Evolutionary conservation across 176 grass and related monocot genomes (phyloP).

Genomic region (Eragrostis nindensis): DNA sequence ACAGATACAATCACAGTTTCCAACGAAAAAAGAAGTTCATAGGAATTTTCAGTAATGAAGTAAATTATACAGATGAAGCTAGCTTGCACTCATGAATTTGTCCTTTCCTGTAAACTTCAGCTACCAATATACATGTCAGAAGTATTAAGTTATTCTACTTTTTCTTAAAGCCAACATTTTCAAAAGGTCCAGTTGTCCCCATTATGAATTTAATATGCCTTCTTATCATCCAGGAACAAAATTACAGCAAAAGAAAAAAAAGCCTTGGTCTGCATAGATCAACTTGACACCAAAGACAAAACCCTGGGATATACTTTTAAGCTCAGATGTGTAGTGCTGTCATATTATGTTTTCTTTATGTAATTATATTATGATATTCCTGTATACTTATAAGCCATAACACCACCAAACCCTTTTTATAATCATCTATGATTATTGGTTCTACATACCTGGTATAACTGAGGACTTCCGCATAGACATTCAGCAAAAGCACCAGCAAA

Average conservation of each 20-base stretch:
- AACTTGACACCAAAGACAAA: not conserved
- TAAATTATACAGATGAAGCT: not conserved
- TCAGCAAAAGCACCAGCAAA: conserved; percentile 95
- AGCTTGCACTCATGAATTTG: not conserved
- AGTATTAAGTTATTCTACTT: not conserved
- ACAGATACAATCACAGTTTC: not conserved
- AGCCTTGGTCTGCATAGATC: not conserved
- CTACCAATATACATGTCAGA: not conserved
- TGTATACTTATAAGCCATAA: not conserved
- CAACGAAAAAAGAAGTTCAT: not conserved
- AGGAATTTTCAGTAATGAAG: not conserved
- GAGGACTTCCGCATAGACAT: conserved; percentile 93
- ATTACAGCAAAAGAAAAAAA: not conserved
- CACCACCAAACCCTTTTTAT: not conserved
- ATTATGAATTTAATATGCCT: not conserved
- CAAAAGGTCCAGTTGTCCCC: not conserved
- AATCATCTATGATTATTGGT: conserved; percentile 1
- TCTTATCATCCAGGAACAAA: conserved; percentile 14
- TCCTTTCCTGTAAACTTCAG: not conserved
- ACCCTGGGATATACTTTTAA: not conserved
- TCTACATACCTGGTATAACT: conserved; percentile 84
- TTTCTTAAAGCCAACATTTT: not conserved
- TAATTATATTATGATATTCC: no score
- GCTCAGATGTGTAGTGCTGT: conserved; percentile 3
- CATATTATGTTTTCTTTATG: not conserved